phyloP scores from a whole-genome alignment of 306 rosid species.

The Mimosa pudica region DNA sequence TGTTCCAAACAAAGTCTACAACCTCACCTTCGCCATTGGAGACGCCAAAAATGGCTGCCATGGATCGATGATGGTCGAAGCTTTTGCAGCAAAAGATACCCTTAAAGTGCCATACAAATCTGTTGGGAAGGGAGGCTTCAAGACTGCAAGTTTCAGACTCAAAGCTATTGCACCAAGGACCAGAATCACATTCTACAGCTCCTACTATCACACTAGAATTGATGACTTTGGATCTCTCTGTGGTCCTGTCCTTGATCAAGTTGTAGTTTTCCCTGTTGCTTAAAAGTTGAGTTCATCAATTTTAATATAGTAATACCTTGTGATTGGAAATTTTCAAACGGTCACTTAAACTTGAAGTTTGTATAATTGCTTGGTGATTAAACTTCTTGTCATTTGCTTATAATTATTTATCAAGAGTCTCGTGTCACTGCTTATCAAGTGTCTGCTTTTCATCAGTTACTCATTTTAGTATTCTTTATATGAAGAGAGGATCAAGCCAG shows the following conservation, averaged over 20 bases:
- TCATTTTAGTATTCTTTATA: not conserved
- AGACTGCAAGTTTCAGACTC: constrained; percentile 61
- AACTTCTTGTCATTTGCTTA: constrained; percentile 20
- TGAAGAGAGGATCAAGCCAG: not conserved
- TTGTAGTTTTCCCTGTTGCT: constrained; percentile 53
- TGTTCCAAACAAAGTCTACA: constrained; percentile 56
- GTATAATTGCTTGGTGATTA: constrained; percentile 44
- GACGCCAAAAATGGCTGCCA: constrained; percentile 93
- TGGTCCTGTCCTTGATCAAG: constrained; percentile 86
- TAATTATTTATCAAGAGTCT: constrained; percentile 9
- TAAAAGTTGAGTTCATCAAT: constrained; percentile 24
- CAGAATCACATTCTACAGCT: constrained; percentile 88
- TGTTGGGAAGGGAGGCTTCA: constrained; percentile 70
- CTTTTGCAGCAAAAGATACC: constrained; percentile 77
- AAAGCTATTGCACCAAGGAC: constrained; percentile 66
- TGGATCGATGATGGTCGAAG: constrained; percentile 94
- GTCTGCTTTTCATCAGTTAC: constrained; percentile 6
- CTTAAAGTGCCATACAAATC: constrained; percentile 80
- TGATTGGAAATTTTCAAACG: constrained; percentile 38
- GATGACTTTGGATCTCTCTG: constrained; percentile 88
- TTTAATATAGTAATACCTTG: constrained; percentile 6
- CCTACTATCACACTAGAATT: constrained; percentile 78
- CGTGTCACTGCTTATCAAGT: constrained; percentile 18
- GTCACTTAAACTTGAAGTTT: constrained; percentile 33
- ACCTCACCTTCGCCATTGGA: constrained; percentile 67